Evolutionary conservation across 805 yeast species (phyloP), one percentile per base, ranked within the genome.

Genomic region (Starmerella bombi): DNA sequence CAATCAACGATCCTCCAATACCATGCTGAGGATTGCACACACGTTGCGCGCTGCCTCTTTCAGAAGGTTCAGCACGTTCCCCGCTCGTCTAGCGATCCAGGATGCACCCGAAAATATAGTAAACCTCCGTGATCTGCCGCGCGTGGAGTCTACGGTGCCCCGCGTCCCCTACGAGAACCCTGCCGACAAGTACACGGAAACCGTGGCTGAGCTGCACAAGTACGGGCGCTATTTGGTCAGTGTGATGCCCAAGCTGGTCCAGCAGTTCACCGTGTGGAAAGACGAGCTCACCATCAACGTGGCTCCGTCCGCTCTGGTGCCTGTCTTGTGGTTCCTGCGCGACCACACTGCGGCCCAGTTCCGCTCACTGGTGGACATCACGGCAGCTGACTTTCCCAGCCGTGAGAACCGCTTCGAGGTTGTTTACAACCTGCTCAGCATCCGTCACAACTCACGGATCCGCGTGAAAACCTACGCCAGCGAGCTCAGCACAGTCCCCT

Each of bases 401-500:
- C 75, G 93, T 64, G 69, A 76, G 36, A 79, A 81, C 65, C 72
- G 94, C 59, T 83, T 83, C 57, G 94, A 83, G 55, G 84, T 83
- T 38, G 88, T 83, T 18, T 83, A 83, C 64, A 82, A 83, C 62
- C 58, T 83, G 55, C 69, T 83, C 51, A 77, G 86, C 32, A 79
- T 77, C 37, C 75, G 91, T 56, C 80, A 76, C 69, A 82, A 82
- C 65, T 79, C 93, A 5, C 72, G 94, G 60, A 80, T 83, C 59
- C 71, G 93, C 59, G 84, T 83, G 56, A 83, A 83, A 67, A 83
- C 94, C 12, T 83, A 80, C 54, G 91, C 94, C 15, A 75, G 77
- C 36, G 94, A 83, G 62, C 74, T 80, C 34, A 69, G 80, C 35
- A 73, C 91, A 3, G 93, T 83, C 46, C 94, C 94, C 28, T 74